These are phyloP conservation scores for Rhododendron ovatum DNA, from an alignment of 148 eudicot genomes.

Conservation along the genomic window DNA sequence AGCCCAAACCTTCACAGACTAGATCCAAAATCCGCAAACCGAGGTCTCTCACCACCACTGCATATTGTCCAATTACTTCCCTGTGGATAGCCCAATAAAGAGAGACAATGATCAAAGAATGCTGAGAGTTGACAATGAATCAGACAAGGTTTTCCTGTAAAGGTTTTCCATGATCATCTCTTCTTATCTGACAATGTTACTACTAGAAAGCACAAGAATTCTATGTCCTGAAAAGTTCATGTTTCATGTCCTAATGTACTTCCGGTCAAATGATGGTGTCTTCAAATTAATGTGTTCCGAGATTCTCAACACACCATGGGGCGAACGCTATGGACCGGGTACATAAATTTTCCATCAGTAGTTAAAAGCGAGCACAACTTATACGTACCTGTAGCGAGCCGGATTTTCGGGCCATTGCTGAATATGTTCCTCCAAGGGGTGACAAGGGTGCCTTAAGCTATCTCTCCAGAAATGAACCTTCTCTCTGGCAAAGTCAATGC, in stretches of 20 bases:
- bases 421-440: constrained; percentile 3
- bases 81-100: background rate
- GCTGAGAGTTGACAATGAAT: background rate
- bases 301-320: no score
- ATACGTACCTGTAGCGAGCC: constrained; percentile 1
- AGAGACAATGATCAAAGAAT: background rate
- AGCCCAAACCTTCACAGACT: constrained; percentile 17
- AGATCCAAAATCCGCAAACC: constrained; percentile 12
- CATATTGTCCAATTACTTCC: constrained; percentile 14
- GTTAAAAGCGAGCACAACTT: background rate
- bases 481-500: background rate
- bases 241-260: no score
- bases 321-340: no score
- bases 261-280: no score
- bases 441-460: background rate
- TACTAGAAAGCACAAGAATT: no score
- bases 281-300: no score
- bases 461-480: constrained; percentile 9
- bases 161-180: background rate
- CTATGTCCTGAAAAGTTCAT: no score
- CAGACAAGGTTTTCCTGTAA: background rate
- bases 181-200: no score
- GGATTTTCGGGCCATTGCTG: constrained; percentile 2
- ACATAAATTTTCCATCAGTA: no score
- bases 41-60: constrained; percentile 18